Base-by-base conservation (phyloP, 2,329 filamentous ascomycete genomes). In the Monosporascus sp. region DNA sequence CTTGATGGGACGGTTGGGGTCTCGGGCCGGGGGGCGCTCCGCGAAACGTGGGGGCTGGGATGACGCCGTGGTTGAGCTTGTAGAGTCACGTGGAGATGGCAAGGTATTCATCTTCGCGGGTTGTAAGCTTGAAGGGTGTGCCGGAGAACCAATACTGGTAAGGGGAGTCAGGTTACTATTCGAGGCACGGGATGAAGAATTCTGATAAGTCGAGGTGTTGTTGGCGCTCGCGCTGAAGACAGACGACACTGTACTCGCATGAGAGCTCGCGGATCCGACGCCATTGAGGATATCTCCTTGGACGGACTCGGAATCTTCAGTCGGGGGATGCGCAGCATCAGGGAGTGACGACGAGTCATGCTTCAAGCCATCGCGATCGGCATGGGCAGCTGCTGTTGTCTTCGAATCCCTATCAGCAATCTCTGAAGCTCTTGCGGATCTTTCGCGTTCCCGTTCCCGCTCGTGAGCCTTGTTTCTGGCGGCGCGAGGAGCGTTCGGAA, bases 401-500 rank as follows among this genome's bases (percentile, higher is more conserved):
- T 60, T 67, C 48, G 61, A 55, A 57, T 58, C 62, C 58, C 52
- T 57, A 49, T 68, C 65, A 64, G 60, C 48, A 52, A 55, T 49
- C 43, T 65, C 62, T 55, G 61, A 62, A 52, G 60, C 52, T 45
- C 60, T 72, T 60, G 74, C 74, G 55, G 72, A 71, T 70, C 74
- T 83, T 75, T 79, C 77, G 70, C 79, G 85, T 67, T 84, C 81
- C 68, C 82, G 77, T 70, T 85, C 81, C 68, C 82, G 77, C 69
- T 85, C 81, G 68, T 78, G 78, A 60, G 80, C 78, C 65, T 77
- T 78, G 68, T 82, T 78, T 70, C 77, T 77, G 53, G 79, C 77
- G 54, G 83, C 84, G 64, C 83, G 82, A 63, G 89, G 88, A 68
- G 88, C 89, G 69, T 87, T 84, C 63, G 88, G 88, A 73, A 91